Percentiles rank a stretch among this genome's conserved stretches.
These are phyloP conservation scores for Trichosporon sp. DNA, from an alignment of 1,284 basidiomycete genomes.

Conservation along the genomic window DNA sequence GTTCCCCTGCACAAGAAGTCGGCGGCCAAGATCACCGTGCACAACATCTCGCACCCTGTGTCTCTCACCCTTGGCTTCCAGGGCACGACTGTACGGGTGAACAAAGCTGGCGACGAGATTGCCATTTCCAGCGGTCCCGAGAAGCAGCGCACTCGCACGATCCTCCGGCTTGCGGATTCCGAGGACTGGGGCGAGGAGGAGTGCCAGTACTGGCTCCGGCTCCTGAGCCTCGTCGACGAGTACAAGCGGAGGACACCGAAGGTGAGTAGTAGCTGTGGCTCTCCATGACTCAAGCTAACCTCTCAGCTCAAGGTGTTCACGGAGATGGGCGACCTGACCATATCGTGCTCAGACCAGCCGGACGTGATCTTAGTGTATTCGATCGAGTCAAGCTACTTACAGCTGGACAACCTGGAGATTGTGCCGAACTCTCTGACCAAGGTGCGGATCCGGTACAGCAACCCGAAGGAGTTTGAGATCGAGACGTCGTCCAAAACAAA, in stretches of 20 bases:
- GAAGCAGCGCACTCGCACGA: not conserved
- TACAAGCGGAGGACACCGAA: slow-evolving; percentile 31
- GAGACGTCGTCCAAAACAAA: slow-evolving; percentile 11
- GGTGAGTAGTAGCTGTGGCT: slow-evolving; percentile 22
- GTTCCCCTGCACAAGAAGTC: not conserved
- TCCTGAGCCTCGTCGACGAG: slow-evolving; percentile 23
- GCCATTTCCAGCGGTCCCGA: not conserved
- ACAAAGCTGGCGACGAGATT: not conserved
- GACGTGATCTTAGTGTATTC: slow-evolving; percentile 19
- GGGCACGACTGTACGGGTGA: slow-evolving; percentile 1
- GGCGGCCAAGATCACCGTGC: slow-evolving; percentile 3
- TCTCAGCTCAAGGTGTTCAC: slow-evolving; percentile 36
- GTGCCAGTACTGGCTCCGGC: slow-evolving; percentile 24
- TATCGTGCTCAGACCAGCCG: slow-evolving; percentile 39
- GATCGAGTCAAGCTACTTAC: not conserved
- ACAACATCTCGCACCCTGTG: not conserved
- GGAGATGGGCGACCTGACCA: slow-evolving; percentile 28
- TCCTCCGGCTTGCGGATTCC: not conserved
- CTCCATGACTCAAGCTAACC: not conserved
- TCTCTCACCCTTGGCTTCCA: slow-evolving; percentile 1
- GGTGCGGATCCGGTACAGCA: slow-evolving; percentile 25
- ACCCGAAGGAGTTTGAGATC: slow-evolving; percentile 13
- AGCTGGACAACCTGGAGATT: not conserved
- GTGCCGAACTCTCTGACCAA: slow-evolving; percentile 4
- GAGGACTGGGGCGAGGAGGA: slow-evolving; percentile 21